phyloP scores from a whole-genome alignment of 352 stramenopile species.

The Globisporangium echinulatum region DNA sequence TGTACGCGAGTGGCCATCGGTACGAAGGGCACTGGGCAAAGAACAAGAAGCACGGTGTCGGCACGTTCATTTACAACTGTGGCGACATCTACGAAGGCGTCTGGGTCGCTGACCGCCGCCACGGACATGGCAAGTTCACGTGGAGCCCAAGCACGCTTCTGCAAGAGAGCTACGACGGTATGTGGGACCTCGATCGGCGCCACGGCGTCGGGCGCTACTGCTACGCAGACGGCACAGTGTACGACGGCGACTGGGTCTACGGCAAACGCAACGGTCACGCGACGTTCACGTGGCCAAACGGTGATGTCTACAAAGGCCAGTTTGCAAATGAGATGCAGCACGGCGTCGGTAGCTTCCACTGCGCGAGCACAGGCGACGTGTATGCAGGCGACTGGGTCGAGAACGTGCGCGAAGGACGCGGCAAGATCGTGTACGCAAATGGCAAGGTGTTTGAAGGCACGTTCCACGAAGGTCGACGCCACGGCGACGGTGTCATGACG shows the following conservation, averaged over 20 bases:
- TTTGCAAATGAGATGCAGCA: conserved; percentile 82
- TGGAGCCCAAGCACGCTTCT: conserved; percentile 46
- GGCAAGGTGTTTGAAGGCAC: conserved; percentile 84
- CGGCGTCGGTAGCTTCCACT: conserved; percentile 66
- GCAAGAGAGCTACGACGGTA: conserved; percentile 77
- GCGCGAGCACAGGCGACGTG: conserved; percentile 31
- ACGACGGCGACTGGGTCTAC: conserved; percentile 57
- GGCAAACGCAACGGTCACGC: conserved; percentile 73
- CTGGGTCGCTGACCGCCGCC: conserved; percentile 49
- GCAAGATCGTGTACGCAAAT: conserved; percentile 65
- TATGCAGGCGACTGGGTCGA: conserved; percentile 78
- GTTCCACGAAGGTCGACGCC: conserved; percentile 68
- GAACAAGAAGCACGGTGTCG: conserved; percentile 76
- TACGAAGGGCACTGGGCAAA: conserved; percentile 60
- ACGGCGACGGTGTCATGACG: conserved; percentile 74
- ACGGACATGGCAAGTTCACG: conserved; percentile 52
- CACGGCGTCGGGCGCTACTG: conserved; percentile 56
- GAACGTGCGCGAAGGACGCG: conserved; percentile 77
- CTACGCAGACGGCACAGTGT: conserved; percentile 55
- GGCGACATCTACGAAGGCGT: conserved; percentile 78
- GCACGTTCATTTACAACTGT: conserved; percentile 75
- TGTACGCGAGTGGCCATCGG: conserved; percentile 53
- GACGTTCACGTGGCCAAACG: conserved; percentile 79
- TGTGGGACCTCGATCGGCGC: conserved; percentile 52
- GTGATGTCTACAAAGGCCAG: conserved; percentile 75